A percentile compares a stretch with the other conserved stretches of the same genome.
These are phyloP conservation scores for Daedaleopsis nitida DNA, from an alignment of 768 basidiomycete genomes.

Conservation along the genomic window DNA sequence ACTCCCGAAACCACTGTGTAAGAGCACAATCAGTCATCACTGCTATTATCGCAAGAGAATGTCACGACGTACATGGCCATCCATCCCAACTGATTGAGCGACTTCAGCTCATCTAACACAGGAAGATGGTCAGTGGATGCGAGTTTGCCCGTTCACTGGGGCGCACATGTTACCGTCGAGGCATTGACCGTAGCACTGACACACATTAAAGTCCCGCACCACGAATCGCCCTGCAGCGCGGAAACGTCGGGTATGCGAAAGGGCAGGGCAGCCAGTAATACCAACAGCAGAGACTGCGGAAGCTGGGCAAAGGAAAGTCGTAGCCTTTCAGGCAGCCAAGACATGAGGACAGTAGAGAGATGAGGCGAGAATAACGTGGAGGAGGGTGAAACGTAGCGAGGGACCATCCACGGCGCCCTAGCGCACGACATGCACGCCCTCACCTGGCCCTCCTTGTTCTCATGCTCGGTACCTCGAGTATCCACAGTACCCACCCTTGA, in stretches of 20 bases:
- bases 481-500: conserved; percentile 1
- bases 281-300: conserved; percentile 8
- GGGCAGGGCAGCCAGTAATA: conserved; percentile 13
- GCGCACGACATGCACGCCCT: not conserved
- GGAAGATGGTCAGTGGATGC: conserved; percentile 1
- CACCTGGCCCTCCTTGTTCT: not conserved
- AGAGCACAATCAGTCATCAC: conserved; percentile 8
- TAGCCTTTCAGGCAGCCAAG: conserved; percentile 9
- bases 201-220: conserved; percentile 47
- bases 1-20: conserved; percentile 45
- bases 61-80: conserved; percentile 47
- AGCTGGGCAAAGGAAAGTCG: conserved; percentile 9
- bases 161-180: conserved; percentile 49
- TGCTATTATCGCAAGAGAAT: not conserved
- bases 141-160: not conserved
- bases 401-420: not conserved
- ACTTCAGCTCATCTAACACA: conserved; percentile 46
- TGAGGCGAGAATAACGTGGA: not conserved
- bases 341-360: not conserved
- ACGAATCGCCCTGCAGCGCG: conserved; percentile 46
- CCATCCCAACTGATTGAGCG: conserved; percentile 49
- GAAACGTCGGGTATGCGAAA: conserved; percentile 22
- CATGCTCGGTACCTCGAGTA: conserved; percentile 1
- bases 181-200: conserved; percentile 48
- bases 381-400: not conserved